These are phyloP conservation scores for Chlamydomonas schloesseri DNA, from an alignment of 139 green algal genomes.

Conservation along the genomic window DNA sequence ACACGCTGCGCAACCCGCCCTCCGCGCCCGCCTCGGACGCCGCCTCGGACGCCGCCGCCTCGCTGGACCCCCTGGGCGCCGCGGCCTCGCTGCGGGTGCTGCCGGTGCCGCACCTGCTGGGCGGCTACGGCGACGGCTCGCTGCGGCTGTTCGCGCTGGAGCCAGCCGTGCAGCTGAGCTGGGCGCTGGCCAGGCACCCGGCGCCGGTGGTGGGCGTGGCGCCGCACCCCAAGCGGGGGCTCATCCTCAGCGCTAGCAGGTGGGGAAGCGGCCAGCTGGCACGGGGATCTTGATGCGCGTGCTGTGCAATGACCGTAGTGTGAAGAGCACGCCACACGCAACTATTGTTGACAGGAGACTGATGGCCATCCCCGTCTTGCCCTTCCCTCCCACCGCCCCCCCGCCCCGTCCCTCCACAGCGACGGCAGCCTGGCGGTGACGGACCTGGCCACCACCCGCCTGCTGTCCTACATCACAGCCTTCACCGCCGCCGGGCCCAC, in stretches of 20 bases:
- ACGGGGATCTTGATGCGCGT: too few relatives aligned
- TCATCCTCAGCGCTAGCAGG: conserved; percentile 42
- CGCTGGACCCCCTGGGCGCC: not conserved
- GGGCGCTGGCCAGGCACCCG: conserved; percentile 40
- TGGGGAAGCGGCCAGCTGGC: not conserved
- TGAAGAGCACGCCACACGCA: too few relatives aligned
- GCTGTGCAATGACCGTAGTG: too few relatives aligned
- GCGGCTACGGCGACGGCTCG: conserved; percentile 50
- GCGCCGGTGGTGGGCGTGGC: conserved; percentile 39
- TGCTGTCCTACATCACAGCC: conserved; percentile 41
- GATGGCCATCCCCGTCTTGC: too few relatives aligned
- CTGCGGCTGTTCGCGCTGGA: conserved; percentile 45
- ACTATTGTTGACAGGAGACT: too few relatives aligned
- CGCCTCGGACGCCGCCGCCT: not conserved
- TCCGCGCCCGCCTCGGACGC: not conserved
- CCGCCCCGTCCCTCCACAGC: conserved; percentile 1
- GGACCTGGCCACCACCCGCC: conserved; percentile 31
- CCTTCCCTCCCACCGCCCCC: too few relatives aligned
- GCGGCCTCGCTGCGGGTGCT: too few relatives aligned
- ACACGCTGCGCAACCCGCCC: too few relatives aligned
- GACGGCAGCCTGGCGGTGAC: conserved; percentile 53
- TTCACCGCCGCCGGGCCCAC: not conserved
- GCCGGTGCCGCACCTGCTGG: conserved; percentile 41
- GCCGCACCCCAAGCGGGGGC: conserved; percentile 32
- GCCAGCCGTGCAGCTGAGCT: conserved; percentile 24